Conservation (phyloP, 2,329 filamentous ascomycete genomes). For the Teratosphaeria gauchensis region DNA sequence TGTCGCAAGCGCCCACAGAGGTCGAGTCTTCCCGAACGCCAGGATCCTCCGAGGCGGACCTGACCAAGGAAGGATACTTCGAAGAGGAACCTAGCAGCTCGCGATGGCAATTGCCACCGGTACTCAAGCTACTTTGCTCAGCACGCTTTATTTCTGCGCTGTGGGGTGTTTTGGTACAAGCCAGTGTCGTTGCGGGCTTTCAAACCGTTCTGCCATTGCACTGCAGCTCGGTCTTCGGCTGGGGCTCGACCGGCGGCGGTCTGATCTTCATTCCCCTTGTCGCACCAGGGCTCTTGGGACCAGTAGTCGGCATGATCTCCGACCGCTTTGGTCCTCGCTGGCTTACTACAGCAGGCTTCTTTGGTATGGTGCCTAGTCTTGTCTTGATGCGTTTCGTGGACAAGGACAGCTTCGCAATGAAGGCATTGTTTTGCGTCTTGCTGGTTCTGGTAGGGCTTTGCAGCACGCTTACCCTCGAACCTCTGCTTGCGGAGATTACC, state of each 20-base stretch:
- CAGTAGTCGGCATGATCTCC: conserved; percentile 10
- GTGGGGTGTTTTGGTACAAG: conserved; percentile 13
- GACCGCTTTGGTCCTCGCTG: conserved; percentile 13
- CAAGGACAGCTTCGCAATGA: conserved; percentile 5
- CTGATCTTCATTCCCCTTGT: conserved; percentile 18
- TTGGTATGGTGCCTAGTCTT: conserved; percentile 7
- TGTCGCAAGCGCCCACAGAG: too few relatives aligned
- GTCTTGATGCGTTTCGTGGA: conserved; percentile 11
- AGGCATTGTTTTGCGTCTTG: conserved; percentile 11
- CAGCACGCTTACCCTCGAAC: conserved; percentile 11
- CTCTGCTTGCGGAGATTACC: conserved; percentile 14
- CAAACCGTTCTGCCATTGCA: conserved; percentile 13
- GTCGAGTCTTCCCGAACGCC: not conserved
- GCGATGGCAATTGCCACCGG: conserved; percentile 4
- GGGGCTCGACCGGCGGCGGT: conserved; percentile 11
- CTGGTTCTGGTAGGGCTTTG: conserved; percentile 10
- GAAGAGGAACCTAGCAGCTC: too few relatives aligned
- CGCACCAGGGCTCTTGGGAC: conserved; percentile 13
- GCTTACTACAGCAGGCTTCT: conserved; percentile 10
- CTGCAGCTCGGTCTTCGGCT: conserved; percentile 11
- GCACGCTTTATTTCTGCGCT: conserved; percentile 11
- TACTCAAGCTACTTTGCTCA: conserved; percentile 12
- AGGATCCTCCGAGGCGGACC: not conserved
- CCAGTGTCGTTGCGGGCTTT: conserved; percentile 11
- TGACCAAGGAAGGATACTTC: too few relatives aligned